These are phyloP conservation scores for Botrytis deweyae DNA, from an alignment of 2,329 filamentous ascomycete genomes.

Conservation along the genomic window DNA sequence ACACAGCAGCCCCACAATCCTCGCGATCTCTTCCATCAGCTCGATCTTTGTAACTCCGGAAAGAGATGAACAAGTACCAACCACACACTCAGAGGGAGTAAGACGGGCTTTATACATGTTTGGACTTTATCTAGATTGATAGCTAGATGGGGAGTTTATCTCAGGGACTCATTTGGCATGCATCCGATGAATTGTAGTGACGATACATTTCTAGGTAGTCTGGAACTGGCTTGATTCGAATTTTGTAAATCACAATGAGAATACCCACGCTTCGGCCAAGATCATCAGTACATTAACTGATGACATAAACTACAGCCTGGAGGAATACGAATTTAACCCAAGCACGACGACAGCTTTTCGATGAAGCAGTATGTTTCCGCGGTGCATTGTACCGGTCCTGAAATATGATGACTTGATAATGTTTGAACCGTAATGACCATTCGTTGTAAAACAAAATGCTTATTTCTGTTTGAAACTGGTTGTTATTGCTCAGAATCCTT, in stretches of 20 bases:
- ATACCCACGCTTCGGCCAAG: no score
- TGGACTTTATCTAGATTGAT: fast-evolving
- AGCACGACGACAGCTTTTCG: neutral
- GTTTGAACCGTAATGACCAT: fast-evolving
- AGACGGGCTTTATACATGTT: no score
- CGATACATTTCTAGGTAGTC: neutral
- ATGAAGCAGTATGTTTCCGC: no score
- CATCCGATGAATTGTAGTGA: neutral
- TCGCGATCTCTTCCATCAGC: no score
- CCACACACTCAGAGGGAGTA: no score
- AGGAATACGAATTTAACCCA: neutral
- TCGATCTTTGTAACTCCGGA: no score
- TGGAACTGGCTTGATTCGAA: neutral
- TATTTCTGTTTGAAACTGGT: no score
- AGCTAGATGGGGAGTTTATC: no score
- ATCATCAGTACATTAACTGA: no score
- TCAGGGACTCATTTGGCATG: no score
- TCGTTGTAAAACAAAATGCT: neutral
- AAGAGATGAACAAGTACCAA: neutral
- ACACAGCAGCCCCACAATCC: neutral
- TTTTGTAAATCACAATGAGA: no score
- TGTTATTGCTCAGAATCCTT: neutral
- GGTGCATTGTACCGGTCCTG: neutral
- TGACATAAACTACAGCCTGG: neutral
- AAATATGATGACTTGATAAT: neutral